Evolutionary conservation across 2,329 filamentous ascomycete genomes (phyloP).

Genomic region (Cryphonectria radicalis): DNA sequence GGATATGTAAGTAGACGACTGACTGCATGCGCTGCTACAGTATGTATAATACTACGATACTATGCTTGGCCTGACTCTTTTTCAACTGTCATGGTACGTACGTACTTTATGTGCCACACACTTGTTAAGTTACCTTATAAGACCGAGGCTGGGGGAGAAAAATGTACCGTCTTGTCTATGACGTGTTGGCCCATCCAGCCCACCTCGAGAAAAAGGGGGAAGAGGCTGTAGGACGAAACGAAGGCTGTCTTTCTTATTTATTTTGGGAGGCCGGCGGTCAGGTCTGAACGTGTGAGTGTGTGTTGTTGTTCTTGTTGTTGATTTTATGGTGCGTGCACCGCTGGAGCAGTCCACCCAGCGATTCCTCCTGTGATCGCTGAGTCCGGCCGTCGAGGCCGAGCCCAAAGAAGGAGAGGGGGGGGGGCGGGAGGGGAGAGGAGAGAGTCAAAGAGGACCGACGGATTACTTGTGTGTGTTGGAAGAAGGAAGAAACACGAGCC

Average conservation of each 20-base stretch:
- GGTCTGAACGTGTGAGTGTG: background rate
- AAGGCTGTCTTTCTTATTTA: background rate
- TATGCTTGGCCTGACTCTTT: background rate
- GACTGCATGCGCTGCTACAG: background rate
- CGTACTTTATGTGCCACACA: background rate
- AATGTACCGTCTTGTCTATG: background rate
- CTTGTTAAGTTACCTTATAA: background rate
- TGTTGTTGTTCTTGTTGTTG: background rate
- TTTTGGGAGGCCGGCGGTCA: conserved; percentile 5
- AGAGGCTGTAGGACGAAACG: background rate
- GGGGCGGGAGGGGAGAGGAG: too few species aligned
- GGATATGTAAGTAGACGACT: background rate
- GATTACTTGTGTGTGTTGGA: background rate
- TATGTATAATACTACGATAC: background rate
- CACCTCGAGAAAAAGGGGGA: background rate
- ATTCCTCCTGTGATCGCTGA: background rate
- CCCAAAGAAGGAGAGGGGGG: background rate
- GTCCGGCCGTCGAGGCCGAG: conserved; percentile 1
- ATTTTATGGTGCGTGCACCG: background rate
- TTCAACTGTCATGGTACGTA: too few species aligned
- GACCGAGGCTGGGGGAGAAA: background rate
- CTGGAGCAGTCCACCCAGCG: background rate
- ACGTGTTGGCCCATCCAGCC: conserved; percentile 11
- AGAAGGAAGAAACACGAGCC: background rate
- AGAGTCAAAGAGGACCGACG: too few species aligned